Evolutionary conservation across 148 eudicot genomes (phyloP).

Genomic region (Polygonum maritimum): DNA sequence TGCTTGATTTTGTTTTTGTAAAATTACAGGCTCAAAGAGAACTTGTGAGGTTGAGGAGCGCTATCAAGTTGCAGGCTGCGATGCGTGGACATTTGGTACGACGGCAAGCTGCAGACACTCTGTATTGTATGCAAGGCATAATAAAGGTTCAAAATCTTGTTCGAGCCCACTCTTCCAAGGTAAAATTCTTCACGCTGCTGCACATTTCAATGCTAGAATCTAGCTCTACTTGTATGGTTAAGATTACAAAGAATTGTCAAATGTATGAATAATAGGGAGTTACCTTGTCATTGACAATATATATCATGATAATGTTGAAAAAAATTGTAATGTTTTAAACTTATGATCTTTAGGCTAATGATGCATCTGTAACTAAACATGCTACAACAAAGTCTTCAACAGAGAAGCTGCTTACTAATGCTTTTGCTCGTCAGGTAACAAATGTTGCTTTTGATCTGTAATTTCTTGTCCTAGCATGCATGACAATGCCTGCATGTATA

Average conservation of each 20-base stretch:
- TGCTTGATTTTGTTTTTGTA: slow-evolving; percentile 2
- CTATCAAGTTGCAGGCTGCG: slow-evolving; percentile 79
- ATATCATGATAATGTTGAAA: not conserved
- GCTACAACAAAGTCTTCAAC: slow-evolving; percentile 27
- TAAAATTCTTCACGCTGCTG: slow-evolving; percentile 10
- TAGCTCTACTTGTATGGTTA: not conserved
- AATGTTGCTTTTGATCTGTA: not conserved
- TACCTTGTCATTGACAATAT: not conserved
- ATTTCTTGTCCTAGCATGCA: not conserved
- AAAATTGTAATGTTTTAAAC: not conserved
- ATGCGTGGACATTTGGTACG: slow-evolving; percentile 82
- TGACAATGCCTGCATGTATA: not conserved
- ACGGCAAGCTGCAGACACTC: slow-evolving; percentile 71
- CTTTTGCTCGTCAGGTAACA: slow-evolving; percentile 74
- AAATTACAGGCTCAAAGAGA: slow-evolving; percentile 48
- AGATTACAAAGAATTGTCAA: not conserved
- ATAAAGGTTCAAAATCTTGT: slow-evolving; percentile 76
- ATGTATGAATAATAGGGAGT: not conserved
- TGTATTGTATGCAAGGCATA: slow-evolving; percentile 79
- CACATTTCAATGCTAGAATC: not conserved
- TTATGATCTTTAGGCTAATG: slow-evolving; percentile 35
- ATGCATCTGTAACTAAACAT: slow-evolving; percentile 26
- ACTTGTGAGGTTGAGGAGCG: slow-evolving; percentile 42
- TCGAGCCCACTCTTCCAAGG: slow-evolving; percentile 53
- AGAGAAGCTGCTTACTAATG: slow-evolving; percentile 60